Evolutionary conservation across 2,329 filamentous ascomycete genomes (phyloP), one percentile per base, ranked within the genome.

Genomic region (Cryphonectria japonica): DNA sequence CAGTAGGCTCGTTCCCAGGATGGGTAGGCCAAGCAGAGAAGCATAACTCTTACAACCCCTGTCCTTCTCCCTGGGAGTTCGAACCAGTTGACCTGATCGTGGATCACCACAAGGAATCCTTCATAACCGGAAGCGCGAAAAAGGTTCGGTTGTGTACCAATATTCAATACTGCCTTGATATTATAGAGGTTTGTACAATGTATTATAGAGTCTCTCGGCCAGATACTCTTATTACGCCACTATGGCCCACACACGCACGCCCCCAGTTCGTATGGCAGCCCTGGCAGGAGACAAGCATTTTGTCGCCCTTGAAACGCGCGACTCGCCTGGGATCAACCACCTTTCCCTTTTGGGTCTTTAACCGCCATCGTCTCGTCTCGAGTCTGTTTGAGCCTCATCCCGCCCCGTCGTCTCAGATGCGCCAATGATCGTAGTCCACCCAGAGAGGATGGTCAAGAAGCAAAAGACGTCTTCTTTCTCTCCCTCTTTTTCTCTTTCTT

Each of bases 301-400:
- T 39, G 34, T 26, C 9, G 62, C 8, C 34, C 19, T 34, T 61
- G 68, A 61, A 60, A 69, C 68, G 41, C 62, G 54, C 62, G 68
- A 37, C 50, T 61, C 39, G 63, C 62, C 62, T 52, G n/a, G 37
- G 46, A 26, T 46, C n/a, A 57, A 41, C 32, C 22, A 29, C 16
- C 37, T 50, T 3, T 39, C 68, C 62, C 26, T 26, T 60, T 60
- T 39, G n/a, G 62, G 62, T 60, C 41, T 19, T 61, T 61, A 39
- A 22, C 39, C 63, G 39, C 26, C 22, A 46, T 41, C 37, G 68
- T 34, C 26, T 59, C 64, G 69, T 70, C 57, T 70, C 64, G 37
- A 37, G 22, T n/a, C 2, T 67, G 71, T 71, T 73, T 73, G 71
- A 73, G 69, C 66, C 69, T 73, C 71, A 61, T 71, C 67, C 71